These are phyloP conservation scores for Fraxinus platypoda DNA, from an alignment of 305 asterid species.

Conservation along the genomic window DNA sequence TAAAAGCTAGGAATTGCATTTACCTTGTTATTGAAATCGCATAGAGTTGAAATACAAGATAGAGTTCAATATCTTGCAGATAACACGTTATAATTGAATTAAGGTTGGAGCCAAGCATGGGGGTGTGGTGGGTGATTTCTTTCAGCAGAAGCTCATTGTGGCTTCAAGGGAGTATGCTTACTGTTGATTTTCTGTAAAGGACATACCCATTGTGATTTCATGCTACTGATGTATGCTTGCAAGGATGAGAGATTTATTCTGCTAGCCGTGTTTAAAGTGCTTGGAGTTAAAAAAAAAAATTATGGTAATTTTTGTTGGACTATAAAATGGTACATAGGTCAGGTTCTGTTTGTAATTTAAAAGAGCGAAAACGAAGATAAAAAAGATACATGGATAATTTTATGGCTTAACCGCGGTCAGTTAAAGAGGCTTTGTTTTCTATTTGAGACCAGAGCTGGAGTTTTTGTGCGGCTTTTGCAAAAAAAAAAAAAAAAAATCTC, in stretches of 20 bases:
- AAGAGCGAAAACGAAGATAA: not conserved
- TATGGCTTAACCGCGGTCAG: not conserved
- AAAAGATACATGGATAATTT: not conserved
- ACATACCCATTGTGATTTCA: not conserved
- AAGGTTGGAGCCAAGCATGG: not conserved
- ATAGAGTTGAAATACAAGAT: not conserved
- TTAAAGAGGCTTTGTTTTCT: not conserved
- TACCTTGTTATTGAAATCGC: constrained; percentile 4
- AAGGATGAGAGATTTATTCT: not conserved
- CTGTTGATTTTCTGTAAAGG: not conserved
- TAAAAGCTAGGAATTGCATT: constrained; percentile 3
- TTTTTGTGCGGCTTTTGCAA: not conserved
- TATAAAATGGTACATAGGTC: not conserved
- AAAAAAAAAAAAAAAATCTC: not conserved
- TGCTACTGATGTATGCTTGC: not conserved
- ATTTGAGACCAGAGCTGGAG: not conserved
- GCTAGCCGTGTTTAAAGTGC: not conserved
- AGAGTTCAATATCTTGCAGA: not conserved
- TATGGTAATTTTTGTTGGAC: not conserved
- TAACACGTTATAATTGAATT: not conserved
- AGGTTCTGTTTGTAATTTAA: not conserved
- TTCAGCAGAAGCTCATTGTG: not conserved
- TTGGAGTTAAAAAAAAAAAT: not conserved
- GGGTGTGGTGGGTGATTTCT: not conserved
- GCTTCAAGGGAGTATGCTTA: not conserved